Conservation (phyloP, 2,329 filamentous ascomycete species). For the Aaosphaeria arxii region DNA sequence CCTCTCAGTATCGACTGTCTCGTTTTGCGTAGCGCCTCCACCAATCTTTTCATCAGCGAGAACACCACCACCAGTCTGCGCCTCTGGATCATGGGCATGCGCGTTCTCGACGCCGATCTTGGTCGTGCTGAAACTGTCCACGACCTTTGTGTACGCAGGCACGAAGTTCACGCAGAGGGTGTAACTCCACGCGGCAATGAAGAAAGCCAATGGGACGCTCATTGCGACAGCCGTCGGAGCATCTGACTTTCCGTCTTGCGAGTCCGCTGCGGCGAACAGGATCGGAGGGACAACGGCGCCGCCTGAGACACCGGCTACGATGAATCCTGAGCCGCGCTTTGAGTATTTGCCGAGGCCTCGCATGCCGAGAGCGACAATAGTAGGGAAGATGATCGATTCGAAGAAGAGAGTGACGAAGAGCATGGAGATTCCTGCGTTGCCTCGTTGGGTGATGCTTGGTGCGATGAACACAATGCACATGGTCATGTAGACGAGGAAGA, state of each 20-base stretch:
- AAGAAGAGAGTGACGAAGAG: conserved; percentile 73
- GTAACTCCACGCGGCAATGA: conserved; percentile 48
- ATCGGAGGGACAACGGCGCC: conserved; percentile 72
- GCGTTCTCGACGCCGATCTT: conserved; percentile 42
- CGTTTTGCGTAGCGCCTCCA: conserved; percentile 1
- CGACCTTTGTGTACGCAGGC: conserved; percentile 59
- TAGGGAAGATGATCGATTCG: conserved; percentile 78
- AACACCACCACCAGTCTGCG: conserved; percentile 1
- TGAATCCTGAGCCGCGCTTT: conserved; percentile 71
- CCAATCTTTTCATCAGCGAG: conserved; percentile 1
- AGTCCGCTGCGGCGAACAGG: conserved; percentile 65
- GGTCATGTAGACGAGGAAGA: conserved; percentile 67
- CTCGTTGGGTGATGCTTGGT: conserved; percentile 51
- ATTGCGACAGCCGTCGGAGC: conserved; percentile 58
- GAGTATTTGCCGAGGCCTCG: conserved; percentile 73
- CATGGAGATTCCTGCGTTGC: conserved; percentile 57
- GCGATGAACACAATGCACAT: conserved; percentile 60
- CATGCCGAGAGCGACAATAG: conserved; percentile 76
- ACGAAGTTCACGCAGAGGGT: conserved; percentile 58
- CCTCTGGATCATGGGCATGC: conserved; percentile 33
- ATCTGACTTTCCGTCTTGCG: conserved; percentile 41
- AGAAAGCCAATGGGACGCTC: conserved; percentile 60
- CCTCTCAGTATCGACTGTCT: background rate
- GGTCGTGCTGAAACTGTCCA: conserved; percentile 54
- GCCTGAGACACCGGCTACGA: conserved; percentile 69